Evolutionary conservation across 108 stramenopile species (phyloP), one percentile per base, ranked within the genome.

Genomic region (Pseudonitzschia delicatissima): DNA sequence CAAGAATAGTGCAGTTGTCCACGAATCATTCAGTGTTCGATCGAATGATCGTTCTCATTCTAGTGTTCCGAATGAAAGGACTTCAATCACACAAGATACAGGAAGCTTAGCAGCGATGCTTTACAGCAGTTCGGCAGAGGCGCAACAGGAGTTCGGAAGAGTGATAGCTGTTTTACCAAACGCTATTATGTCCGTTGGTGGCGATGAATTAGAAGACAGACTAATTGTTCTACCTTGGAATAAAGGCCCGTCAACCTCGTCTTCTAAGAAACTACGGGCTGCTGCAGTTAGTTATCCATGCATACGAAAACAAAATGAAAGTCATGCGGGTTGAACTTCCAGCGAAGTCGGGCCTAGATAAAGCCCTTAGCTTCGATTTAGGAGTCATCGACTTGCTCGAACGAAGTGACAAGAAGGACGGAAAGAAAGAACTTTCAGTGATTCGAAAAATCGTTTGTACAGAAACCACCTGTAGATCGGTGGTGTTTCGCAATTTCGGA

Each of bases 101-200:
- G 79, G 64, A 32, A 82, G 77, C 42, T 51, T 72, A 17, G 83
- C 68, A 28, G 71, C 79, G 25, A 59, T 85, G 28, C 67, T 83
- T 21, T 76, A 84, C 31, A 83, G 79, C 2, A 77, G 76, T 7
- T 77, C 80, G 35, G 70, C 66, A 18, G 88, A 89, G 74, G 66
- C 64, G 58, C 86, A 85, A 48, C 86, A 90, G 57, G 88, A 85
- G 42, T 87, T 90, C 71, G 82, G 86, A 9, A 68, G 88, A 9
- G 71, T 90, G 32, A 68, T 90, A 53, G 88, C 77, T 8, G 70
- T 84, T 34, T 68, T 85, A 34, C 59, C 71, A 13, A 69, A 82
- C 33, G 76, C 71, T 27, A 33, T 82, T 4, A 34, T 57, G 25
- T 62, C 71, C 31, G 28, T 60, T 39, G 62, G 36, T 35, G 55